Percentiles rank a stretch among this genome's conserved stretches.
Conservation (phyloP, 2,329 filamentous ascomycete genomes). For the Drechmeria coniospora region DNA sequence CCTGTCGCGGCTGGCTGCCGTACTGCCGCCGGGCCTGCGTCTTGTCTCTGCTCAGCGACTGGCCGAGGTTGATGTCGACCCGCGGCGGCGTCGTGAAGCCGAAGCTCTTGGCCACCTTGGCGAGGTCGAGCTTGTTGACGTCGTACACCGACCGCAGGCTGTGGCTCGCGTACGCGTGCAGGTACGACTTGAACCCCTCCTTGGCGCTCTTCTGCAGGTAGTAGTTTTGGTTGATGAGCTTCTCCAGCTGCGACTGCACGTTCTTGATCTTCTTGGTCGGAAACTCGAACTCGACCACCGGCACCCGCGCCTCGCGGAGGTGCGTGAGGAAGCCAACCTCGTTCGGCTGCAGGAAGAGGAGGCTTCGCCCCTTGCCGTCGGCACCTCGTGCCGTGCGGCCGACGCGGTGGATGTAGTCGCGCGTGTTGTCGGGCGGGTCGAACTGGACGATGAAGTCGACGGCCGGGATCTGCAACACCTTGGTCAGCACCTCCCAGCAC, state of each 20-base stretch:
- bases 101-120: conserved; percentile 73
- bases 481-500: conserved; percentile 1
- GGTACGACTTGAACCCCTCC: conserved; percentile 72
- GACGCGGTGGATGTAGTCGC: conserved; percentile 90
- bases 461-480: conserved; percentile 52
- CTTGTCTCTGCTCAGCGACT: conserved; percentile 62
- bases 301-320: conserved; percentile 80
- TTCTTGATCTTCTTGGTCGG: conserved; percentile 84
- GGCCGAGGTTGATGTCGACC: conserved; percentile 70
- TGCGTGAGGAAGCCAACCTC: conserved; percentile 89
- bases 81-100: conserved; percentile 65
- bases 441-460: conserved; percentile 97
- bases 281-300: conserved; percentile 92
- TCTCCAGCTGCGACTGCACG: conserved; percentile 81
- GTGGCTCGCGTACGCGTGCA: conserved; percentile 84
- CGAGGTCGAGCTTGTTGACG: conserved; percentile 67
- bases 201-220: conserved; percentile 81
- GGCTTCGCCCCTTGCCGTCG: conserved; percentile 68
- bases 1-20: conserved; percentile 62
- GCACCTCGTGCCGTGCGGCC: conserved; percentile 82
- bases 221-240: conserved; percentile 88
- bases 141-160: conserved; percentile 48
- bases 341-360: conserved; percentile 85
- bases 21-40: conserved; percentile 51
- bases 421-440: conserved; percentile 80